Evolutionary conservation across 768 basidiomycete genomes (phyloP), one percentile per base, ranked within the genome.

Genomic region (Calocybe gangraenosa): DNA sequence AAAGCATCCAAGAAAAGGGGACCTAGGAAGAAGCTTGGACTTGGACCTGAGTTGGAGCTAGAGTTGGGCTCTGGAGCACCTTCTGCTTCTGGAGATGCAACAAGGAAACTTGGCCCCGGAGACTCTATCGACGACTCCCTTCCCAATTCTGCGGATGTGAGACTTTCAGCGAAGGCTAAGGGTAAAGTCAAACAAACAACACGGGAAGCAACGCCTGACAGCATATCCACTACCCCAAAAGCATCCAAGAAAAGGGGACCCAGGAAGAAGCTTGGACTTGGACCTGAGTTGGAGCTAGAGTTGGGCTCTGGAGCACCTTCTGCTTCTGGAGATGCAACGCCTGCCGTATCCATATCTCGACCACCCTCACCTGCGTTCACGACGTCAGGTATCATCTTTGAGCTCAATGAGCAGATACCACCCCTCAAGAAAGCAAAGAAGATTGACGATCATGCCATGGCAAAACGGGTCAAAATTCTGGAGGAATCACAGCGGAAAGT

Each of bases 401-500:
- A 87, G 47, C 69, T 90, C 31, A 80, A 84, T 48, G 86, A 87
- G 50, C 57, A 64, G 7, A 75, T 86, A 31, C 87, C 85, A 4
- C 79, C 82, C 10, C 64, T 91, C 57, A 87, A 75, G 66, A 81
- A 75, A 56, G 87, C 87, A 4, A 88, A 86, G 62, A 87, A 83
- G 61, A 69, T 87, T 2, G 89, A 91, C 44, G 85, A 85, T 37
- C 67, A 63, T 45, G 74, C 79, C 2, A 84, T 87, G 75, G 61
- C 78, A 19, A 89, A 89, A 58, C 79, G 90, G 32, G 71, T 91
- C 47, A 84, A 82, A 61, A 73, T 79, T 5, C 60, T 92, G 22
- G 91, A 92, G 59, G 92, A 92, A 54, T 73, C 85, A 0, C 92
- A 93, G 66, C 75, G 79, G 47, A 92, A 91, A 65, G 84, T 92